Conservation (phyloP, 1,139 yeast species). For the Debaryomyces sp. region DNA sequence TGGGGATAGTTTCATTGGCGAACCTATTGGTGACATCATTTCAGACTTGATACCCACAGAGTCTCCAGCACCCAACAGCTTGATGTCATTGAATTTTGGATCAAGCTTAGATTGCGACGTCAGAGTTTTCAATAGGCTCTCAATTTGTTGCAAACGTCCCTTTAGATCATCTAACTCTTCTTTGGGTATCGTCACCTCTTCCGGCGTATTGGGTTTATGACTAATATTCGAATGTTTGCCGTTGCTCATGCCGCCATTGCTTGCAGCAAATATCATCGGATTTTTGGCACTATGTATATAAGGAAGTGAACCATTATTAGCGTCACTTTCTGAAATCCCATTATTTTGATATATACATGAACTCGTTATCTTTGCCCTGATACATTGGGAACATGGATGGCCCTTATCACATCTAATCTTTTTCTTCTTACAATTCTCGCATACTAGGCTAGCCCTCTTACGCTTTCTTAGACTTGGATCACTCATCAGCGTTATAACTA, state of each 20-base stretch:
- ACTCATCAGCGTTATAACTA: neutral
- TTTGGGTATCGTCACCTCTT: slow-evolving; percentile 17
- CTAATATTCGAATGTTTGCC: slow-evolving; percentile 9
- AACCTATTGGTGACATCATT: neutral
- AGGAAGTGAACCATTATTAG: slow-evolving; percentile 15
- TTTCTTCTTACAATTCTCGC: slow-evolving; percentile 36
- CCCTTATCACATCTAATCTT: slow-evolving; percentile 42
- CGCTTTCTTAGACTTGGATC: slow-evolving; percentile 19
- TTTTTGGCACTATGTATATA: slow-evolving; percentile 29
- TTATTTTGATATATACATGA: slow-evolving; percentile 30
- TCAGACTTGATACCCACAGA: neutral
- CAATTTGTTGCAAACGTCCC: slow-evolving; percentile 27
- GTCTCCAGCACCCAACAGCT: neutral
- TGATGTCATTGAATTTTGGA: neutral
- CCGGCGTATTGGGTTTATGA: slow-evolving; percentile 1
- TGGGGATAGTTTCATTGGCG: neutral
- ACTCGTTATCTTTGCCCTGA: slow-evolving; percentile 23
- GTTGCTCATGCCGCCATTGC: neutral
- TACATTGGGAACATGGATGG: slow-evolving; percentile 41
- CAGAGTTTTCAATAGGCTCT: slow-evolving; percentile 9
- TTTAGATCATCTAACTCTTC: slow-evolving; percentile 29
- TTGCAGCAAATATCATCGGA: slow-evolving; percentile 21
- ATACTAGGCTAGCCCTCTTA: slow-evolving; percentile 38
- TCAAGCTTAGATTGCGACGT: neutral
- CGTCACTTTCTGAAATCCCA: neutral